Evolutionary conservation across 257 asterid species (phyloP), one percentile per base, ranked within the genome.

Genomic region (Lavandula angustifolia): DNA sequence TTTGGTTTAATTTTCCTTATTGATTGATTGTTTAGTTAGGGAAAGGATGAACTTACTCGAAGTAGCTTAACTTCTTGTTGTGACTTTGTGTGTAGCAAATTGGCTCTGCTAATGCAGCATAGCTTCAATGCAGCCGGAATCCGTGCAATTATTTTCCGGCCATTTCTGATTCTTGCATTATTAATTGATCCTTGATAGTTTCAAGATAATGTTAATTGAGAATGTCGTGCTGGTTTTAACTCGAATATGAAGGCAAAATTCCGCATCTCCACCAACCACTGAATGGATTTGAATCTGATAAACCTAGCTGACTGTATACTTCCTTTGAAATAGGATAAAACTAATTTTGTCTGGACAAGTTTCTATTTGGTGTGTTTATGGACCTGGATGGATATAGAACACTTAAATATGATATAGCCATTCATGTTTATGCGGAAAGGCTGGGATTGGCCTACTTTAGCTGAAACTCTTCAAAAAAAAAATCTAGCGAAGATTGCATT

Each of bases 361-460:
- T 54, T 35, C 40, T 9, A 55, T 37, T 17, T 43, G 38, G 27
- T 43, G n/a, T 40, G 42, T 22, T 3, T 41, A 16, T 41, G 40
- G 9, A 14, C 43, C 38, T 38, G 18, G 18, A 43, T 14, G 6
- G 29, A 17, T 27, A 38, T 11, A 18, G 12, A 13, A 18, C 38
- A 5, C 1, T 32, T 10, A 34, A 16, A 18, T 22, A 10, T 17
- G 50, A 51, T 66, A 3, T 31, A 3, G 33, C 32, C 6, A 32
- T 34, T 27, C 18, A n/a, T 8, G 27, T 12, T 11, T 50, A 41
- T 31, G 53, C 37, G 13, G 43, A 62, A 32, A 13, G n/a, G 22
- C 58, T 71, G 54, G 38, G 29, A 63, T 29, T 16, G 5, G 1
- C 60, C n/a, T n/a, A 38, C 54, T 66, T 53, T 27, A 34, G 54